Evolutionary conservation across 768 basidiomycete species (phyloP).

Genomic region (Russula sp.): DNA sequence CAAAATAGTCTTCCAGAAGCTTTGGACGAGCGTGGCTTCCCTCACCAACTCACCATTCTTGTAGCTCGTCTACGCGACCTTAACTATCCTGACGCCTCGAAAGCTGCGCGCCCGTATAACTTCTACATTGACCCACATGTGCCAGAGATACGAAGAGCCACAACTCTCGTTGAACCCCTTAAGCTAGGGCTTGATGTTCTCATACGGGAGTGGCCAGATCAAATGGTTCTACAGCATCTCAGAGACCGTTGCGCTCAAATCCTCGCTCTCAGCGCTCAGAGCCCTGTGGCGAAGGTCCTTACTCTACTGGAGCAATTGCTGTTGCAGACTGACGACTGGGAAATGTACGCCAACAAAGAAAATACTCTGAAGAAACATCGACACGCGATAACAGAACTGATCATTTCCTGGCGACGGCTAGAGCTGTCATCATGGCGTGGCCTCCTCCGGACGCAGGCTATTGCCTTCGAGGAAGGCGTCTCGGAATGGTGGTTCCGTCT

Average conservation of each 20-base stretch:
- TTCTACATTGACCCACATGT: slow-evolving; percentile 83
- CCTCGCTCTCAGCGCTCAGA: slow-evolving; percentile 52
- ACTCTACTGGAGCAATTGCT: slow-evolving; percentile 81
- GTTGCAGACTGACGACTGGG: slow-evolving; percentile 90
- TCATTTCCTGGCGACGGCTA: slow-evolving; percentile 85
- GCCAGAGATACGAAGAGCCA: slow-evolving; percentile 58
- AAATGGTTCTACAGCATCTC: slow-evolving; percentile 92
- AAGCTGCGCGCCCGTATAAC: slow-evolving; percentile 40
- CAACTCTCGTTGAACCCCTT: slow-evolving; percentile 46
- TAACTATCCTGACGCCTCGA: slow-evolving; percentile 20
- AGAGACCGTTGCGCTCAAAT: slow-evolving; percentile 62
- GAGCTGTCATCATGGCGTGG: slow-evolving; percentile 85
- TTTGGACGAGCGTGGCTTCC: slow-evolving; percentile 47
- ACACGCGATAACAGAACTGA: slow-evolving; percentile 57
- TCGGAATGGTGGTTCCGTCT: slow-evolving; percentile 90
- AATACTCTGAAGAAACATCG: slow-evolving; percentile 72
- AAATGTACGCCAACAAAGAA: slow-evolving; percentile 88
- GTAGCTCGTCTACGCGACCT: slow-evolving; percentile 36
- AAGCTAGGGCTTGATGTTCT: slow-evolving; percentile 48
- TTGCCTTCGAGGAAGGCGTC: slow-evolving; percentile 36
- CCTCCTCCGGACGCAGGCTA: slow-evolving; percentile 67
- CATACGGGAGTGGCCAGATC: slow-evolving; percentile 88
- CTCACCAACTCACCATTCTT: slow-evolving; percentile 48
- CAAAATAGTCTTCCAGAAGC: slow-evolving; percentile 14
- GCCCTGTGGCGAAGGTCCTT: slow-evolving; percentile 77